Evolutionary conservation across 768 basidiomycete species (phyloP).

Genomic region (Hydnomerulius pinastri): DNA sequence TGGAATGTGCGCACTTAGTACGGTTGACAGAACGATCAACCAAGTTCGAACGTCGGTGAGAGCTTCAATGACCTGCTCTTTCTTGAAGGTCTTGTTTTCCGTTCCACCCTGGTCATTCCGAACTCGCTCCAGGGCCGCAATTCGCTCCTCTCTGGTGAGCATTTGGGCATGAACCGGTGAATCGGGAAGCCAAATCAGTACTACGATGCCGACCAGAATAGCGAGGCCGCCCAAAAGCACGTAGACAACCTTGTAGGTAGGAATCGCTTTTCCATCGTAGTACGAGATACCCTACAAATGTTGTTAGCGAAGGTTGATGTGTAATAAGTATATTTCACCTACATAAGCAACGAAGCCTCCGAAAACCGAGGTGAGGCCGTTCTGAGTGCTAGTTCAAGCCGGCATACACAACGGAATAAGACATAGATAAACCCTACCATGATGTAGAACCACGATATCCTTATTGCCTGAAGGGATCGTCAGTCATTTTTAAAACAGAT

Average conservation of each 20-base stretch:
- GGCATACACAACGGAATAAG: background rate
- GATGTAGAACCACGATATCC: constrained; percentile 67
- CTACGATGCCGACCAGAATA: constrained; percentile 54
- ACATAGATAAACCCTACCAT: constrained; percentile 43
- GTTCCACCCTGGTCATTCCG: constrained; percentile 68
- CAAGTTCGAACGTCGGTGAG: constrained; percentile 59
- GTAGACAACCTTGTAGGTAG: constrained; percentile 65
- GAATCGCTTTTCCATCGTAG: constrained; percentile 45
- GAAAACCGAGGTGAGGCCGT: constrained; percentile 58
- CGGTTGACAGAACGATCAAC: constrained; percentile 58
- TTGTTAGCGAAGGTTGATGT: background rate
- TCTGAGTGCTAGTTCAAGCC: constrained; percentile 36
- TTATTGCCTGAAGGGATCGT: constrained; percentile 41
- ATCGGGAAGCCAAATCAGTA: constrained; percentile 64
- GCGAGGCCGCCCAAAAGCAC: constrained; percentile 61
- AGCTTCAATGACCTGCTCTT: constrained; percentile 58
- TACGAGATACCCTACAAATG: constrained; percentile 54
- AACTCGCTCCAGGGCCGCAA: constrained; percentile 65
- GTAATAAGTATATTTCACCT: constrained; percentile 13
- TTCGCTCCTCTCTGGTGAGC: constrained; percentile 57
- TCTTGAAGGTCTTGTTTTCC: constrained; percentile 60
- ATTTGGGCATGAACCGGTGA: constrained; percentile 62
- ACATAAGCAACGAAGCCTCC: constrained; percentile 69
- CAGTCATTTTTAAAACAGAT: background rate
- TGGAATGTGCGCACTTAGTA: constrained; percentile 48